Base-by-base conservation (phyloP, 2,329 filamentous ascomycete genomes). In the Alternaria panax region DNA sequence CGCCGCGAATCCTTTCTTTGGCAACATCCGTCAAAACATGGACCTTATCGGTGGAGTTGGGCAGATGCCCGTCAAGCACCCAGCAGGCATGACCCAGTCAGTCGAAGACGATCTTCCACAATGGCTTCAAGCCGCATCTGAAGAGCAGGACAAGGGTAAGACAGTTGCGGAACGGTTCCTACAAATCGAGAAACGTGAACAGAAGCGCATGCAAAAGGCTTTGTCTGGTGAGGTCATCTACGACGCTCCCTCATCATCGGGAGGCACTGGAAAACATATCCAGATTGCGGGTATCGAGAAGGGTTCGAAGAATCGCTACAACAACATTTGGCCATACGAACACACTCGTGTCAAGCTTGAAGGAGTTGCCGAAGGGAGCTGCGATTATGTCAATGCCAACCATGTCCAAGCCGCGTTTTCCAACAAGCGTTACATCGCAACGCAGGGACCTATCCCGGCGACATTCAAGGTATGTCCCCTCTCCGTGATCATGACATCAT, bases 331-430 rank as follows among this genome's bases (percentile, higher is more conserved):
- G 80, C 95, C 95, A 0, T 99, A 96, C 75, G 94, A 98, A 73
- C 95, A 99, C 78, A 89, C 92, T 3, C 85, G 95, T 59, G 95
- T 99, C 54, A 92, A 87, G 66, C 80, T 99, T 46, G 85, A 91
- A 65, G 87, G 87, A 41, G 87, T 90, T 34, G 81, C 85, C 0
- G 81, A 85, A 1, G 90, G 89, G 12, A 84, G 83, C 22, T 97
- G 94, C 77, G 95, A 99, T 77, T 99, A 99, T 72, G 88, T 99
- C 79, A 99, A 99, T 74, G 95, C 93, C 18, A 98, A 92, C 75
- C 88, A 96, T 68, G 82, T 98, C 62, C 89, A 91, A 75, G 87
- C 93, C 1, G 86, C 88, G 27, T 86, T 90, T 67, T 96, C 92
- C 65, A 90, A 96, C 76, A 97, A 96, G 82, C 87, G 88, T 41